These are phyloP conservation scores for Cladophialophora psammophila DNA, from an alignment of 2,329 filamentous ascomycete species.

Conservation along the genomic window DNA sequence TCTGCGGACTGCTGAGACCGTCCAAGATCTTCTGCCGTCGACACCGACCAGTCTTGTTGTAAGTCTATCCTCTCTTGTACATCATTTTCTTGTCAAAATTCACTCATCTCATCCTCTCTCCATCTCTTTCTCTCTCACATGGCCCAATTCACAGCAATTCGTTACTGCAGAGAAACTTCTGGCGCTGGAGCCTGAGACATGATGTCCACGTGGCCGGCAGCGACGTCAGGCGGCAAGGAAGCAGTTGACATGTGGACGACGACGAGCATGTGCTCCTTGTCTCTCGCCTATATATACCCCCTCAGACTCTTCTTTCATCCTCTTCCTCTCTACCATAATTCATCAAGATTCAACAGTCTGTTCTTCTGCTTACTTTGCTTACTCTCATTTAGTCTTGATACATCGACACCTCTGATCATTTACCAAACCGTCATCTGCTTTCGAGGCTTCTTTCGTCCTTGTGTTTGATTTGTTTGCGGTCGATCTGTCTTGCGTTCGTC, in stretches of 20 bases:
- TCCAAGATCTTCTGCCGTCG: not conserved
- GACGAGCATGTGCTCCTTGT: conserved; percentile 15
- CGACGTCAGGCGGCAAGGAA: no score
- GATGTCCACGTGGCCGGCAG: not conserved
- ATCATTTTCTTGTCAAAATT: not conserved
- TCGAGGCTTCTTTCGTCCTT: not conserved
- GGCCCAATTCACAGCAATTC: not conserved
- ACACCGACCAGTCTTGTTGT: not conserved
- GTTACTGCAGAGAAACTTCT: not conserved
- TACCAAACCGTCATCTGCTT: not conserved
- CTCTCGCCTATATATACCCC: conserved; percentile 6
- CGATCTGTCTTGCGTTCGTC: not conserved
- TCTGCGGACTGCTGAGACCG: not conserved
- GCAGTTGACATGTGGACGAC: not conserved
- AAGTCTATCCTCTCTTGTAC: not conserved
- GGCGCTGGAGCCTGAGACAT: not conserved
- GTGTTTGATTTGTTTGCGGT: not conserved
- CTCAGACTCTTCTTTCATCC: not conserved
- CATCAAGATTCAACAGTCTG: not conserved
- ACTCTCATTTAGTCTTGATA: not conserved
- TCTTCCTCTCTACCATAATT: not conserved
- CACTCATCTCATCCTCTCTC: not conserved
- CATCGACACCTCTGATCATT: not conserved
- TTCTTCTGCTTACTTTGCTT: conserved; percentile 10
- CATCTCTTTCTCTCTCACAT: not conserved